Evolutionary conservation across 2,329 filamentous ascomycete genomes (phyloP), one percentile per base, ranked within the genome.

Genomic region (Hypoxylon sp.): DNA sequence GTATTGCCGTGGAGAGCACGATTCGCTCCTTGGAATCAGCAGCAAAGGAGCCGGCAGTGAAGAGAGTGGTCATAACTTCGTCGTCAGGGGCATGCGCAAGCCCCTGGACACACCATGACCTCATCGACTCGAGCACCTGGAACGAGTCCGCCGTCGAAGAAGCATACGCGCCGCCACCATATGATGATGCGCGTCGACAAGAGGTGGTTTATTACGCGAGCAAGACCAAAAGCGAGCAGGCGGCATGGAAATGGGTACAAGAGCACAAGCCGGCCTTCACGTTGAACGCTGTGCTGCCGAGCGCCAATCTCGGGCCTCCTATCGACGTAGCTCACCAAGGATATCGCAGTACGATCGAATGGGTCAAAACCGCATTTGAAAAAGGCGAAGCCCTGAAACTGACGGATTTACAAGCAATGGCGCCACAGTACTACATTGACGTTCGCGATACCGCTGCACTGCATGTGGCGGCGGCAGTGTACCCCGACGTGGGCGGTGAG

Each of bases 381-480:
- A 63, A 66, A 10, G 63, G 68, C 23, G 60, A 69, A 41, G 10
- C 17, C 2, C 4, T 49, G 21, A 56, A 10, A 5, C 32, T 70
- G 2, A 49, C 58, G 2, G 43, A 55, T 1, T 10, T 73, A 0
- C 65, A 67, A 2, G 51, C 28, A 5, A 28, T 46, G 2, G 14
- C 10, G 1, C 53, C 30, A 87, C 82, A 79, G 73, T 79, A 82
- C 74, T 82, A 76, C 71, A 76, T 86, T 23, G 78, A 86, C 68
- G 81, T 85, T 0, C 76, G 82, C 10, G 86, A 89, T 56, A 73
- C 73, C 2, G 87, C 85, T 0, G 77, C 82, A 0, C 74, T 90
- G 0, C 86, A 89, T 43, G 79, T 89, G 2, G 82, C 84, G 2
- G 87, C 83, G 0, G 76, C 85, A 6, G 77, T 87, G 0, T 77